phyloP scores from a whole-genome alignment of 2,329 filamentous ascomycete genomes.

The Cladorrhinum sp. region DNA sequence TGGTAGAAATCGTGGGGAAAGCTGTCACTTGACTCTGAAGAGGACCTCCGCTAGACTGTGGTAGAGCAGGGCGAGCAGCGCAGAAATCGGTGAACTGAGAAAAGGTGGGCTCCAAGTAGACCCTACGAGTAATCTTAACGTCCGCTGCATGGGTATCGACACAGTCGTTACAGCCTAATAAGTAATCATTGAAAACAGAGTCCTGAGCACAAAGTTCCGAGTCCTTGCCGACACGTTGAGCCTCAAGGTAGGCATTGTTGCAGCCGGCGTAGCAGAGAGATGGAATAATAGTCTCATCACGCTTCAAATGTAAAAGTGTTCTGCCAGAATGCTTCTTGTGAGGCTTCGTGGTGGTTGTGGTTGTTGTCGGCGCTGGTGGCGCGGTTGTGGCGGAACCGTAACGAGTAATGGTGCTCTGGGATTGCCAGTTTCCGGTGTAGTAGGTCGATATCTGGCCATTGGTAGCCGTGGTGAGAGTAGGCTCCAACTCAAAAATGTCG shows the following conservation, averaged over 20 bases:
- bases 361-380: slow-evolving; percentile 6
- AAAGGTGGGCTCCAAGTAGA: slow-evolving; percentile 40
- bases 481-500: slow-evolving; percentile 54
- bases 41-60: slow-evolving; percentile 20
- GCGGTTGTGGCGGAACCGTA: slow-evolving; percentile 33
- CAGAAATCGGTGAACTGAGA: slow-evolving; percentile 49
- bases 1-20: slow-evolving; percentile 13
- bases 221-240: slow-evolving; percentile 46
- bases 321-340: slow-evolving; percentile 22
- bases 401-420: slow-evolving; percentile 47
- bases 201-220: slow-evolving; percentile 43
- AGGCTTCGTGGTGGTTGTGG: slow-evolving; percentile 14
- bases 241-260: slow-evolving; percentile 48
- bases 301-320: slow-evolving; percentile 37
- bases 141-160: slow-evolving; percentile 31
- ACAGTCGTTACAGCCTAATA: slow-evolving; percentile 43
- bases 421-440: slow-evolving; percentile 55
- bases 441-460: slow-evolving; percentile 42
- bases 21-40: slow-evolving; percentile 19
- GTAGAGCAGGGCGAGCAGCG: slow-evolving; percentile 14
- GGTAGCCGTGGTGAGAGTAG: slow-evolving; percentile 34
- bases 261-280: slow-evolving; percentile 52
- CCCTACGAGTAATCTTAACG: slow-evolving; percentile 30
- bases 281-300: slow-evolving; percentile 41
- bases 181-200: slow-evolving; percentile 42